Percentiles rank a stretch among this genome's conserved stretches.
phyloP scores from a whole-genome alignment of 2,329 filamentous ascomycete genomes.

The Colletotrichum orchidophilum region DNA sequence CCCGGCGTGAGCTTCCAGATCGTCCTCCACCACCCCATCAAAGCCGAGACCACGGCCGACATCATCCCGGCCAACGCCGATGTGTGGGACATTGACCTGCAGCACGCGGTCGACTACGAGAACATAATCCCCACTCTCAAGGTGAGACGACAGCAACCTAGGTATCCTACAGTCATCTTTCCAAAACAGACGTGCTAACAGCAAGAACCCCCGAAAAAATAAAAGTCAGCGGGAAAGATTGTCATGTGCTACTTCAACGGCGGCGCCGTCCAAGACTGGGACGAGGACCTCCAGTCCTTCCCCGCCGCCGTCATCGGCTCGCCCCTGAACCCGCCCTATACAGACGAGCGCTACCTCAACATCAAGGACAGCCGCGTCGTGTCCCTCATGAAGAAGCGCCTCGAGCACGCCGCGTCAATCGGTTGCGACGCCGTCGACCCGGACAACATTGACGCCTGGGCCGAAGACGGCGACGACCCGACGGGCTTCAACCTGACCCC shows the following conservation, averaged over 20 bases:
- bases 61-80: constrained; percentile 39
- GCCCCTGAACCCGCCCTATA: constrained; percentile 38
- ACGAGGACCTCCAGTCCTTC: constrained; percentile 37
- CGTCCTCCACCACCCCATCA: constrained; percentile 42
- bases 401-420: constrained; percentile 39
- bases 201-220: neutral
- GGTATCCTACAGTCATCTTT: too few relatives aligned
- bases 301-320: constrained; percentile 38
- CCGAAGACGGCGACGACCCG: constrained; percentile 37
- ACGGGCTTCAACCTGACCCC: constrained; percentile 42
- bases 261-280: constrained; percentile 43
- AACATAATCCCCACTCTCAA: constrained; percentile 42
- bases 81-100: constrained; percentile 45
- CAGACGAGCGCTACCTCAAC: constrained; percentile 43
- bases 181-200: neutral
- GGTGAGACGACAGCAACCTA: constrained; percentile 28
- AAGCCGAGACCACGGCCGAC: constrained; percentile 37
- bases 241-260: constrained; percentile 47
- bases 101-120: constrained; percentile 38
- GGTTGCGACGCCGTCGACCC: constrained; percentile 48
- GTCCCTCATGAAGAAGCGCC: constrained; percentile 42
- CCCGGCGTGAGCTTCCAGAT: constrained; percentile 44
- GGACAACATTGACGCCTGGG: constrained; percentile 47
- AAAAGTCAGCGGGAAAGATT: constrained; percentile 39
- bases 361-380: constrained; percentile 39